Evolutionary conservation across 2,329 filamentous ascomycete genomes (phyloP).

Genomic region (Fusarium torreyae): DNA sequence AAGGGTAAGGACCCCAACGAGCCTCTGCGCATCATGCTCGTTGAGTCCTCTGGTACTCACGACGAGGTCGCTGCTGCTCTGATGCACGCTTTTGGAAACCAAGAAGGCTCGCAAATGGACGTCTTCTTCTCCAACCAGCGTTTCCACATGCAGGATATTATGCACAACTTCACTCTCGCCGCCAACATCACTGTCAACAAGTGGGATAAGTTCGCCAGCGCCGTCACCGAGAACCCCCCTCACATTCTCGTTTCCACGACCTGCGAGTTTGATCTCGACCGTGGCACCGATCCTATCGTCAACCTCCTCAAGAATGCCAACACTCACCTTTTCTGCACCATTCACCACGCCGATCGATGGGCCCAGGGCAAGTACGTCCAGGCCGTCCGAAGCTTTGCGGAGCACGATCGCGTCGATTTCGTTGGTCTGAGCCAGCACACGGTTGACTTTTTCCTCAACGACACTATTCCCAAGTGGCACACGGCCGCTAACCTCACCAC

Average conservation of each 20-base stretch:
- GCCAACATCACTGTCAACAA: slow-evolving; percentile 38
- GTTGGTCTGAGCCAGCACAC: slow-evolving; percentile 51
- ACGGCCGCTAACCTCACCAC: slow-evolving; percentile 33
- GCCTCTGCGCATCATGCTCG: slow-evolving; percentile 47
- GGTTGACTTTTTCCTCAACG: slow-evolving; percentile 41
- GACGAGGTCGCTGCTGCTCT: slow-evolving; percentile 50
- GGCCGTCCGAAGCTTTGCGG: slow-evolving; percentile 39
- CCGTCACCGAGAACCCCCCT: slow-evolving; percentile 32
- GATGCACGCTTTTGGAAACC: slow-evolving; percentile 47
- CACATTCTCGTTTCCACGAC: slow-evolving; percentile 51
- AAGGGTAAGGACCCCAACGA: slow-evolving; percentile 28
- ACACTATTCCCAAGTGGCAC: slow-evolving; percentile 45
- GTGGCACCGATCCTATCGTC: slow-evolving; percentile 33
- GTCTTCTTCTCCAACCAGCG: slow-evolving; percentile 47
- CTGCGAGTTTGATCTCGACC: slow-evolving; percentile 49
- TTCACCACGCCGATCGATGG: slow-evolving; percentile 51
- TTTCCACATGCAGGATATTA: slow-evolving; percentile 49
- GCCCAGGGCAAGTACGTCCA: slow-evolving; percentile 42
- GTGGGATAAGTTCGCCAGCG: slow-evolving; percentile 35
- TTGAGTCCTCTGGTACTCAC: slow-evolving; percentile 49
- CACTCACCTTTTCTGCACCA: slow-evolving; percentile 49
- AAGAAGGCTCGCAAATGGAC: slow-evolving; percentile 39
- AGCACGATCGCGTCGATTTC: slow-evolving; percentile 45
- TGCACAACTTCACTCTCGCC: slow-evolving; percentile 46
- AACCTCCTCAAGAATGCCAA: slow-evolving; percentile 41